These are phyloP conservation scores for Cantharellus anzutake DNA, from an alignment of 768 basidiomycete genomes.

Conservation along the genomic window DNA sequence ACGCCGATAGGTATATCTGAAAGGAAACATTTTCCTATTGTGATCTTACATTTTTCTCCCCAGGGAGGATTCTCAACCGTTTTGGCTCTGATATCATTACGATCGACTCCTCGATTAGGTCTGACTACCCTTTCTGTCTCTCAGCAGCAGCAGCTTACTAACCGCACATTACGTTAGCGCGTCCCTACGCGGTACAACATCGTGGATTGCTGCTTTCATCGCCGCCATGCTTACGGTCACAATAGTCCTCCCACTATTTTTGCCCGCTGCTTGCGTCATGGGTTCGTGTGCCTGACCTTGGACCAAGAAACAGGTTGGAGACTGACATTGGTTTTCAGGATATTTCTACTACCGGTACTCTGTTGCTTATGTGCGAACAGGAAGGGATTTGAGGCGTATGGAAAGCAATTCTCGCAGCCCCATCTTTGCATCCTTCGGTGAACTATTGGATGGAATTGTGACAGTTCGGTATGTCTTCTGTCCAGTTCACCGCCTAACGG, in stretches of 20 bases:
- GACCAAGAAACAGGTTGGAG: background rate
- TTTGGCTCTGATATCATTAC: constrained; percentile 81
- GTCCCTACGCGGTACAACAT: constrained; percentile 57
- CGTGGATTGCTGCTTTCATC: constrained; percentile 56
- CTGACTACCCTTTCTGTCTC: background rate
- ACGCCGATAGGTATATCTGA: constrained; percentile 45
- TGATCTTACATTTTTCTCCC: constrained; percentile 7
- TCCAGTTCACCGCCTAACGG: too few species aligned
- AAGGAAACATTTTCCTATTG: background rate
- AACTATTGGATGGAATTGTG: constrained; percentile 47
- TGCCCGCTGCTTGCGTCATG: constrained; percentile 56
- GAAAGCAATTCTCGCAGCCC: constrained; percentile 77
- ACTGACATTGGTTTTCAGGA: constrained; percentile 11
- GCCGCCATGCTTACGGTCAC: constrained; percentile 51
- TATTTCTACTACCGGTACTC: constrained; percentile 46
- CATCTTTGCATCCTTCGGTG: constrained; percentile 67
- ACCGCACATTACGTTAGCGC: constrained; percentile 6
- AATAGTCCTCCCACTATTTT: constrained; percentile 62
- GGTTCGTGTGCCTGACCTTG: constrained; percentile 12
- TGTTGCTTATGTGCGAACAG: constrained; percentile 35
- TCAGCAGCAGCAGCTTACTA: background rate
- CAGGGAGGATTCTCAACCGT: constrained; percentile 71
- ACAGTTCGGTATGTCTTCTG: constrained; percentile 31
- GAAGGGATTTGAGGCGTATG: constrained; percentile 73
- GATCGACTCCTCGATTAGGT: constrained; percentile 53